These are phyloP conservation scores for Nicotiana noctiflora DNA, from an alignment of 257 asterid genomes.

Conservation along the genomic window DNA sequence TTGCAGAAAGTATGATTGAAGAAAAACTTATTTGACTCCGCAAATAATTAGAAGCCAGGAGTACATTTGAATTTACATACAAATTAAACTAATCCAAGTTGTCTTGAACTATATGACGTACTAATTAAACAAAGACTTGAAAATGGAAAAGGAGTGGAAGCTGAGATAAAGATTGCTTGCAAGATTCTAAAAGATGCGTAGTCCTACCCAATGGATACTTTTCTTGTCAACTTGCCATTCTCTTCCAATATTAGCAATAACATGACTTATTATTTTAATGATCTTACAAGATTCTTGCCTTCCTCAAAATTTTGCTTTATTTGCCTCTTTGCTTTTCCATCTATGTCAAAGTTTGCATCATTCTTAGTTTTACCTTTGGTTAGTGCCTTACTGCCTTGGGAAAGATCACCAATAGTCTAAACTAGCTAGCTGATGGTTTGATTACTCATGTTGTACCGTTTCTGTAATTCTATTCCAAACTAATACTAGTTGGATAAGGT, in stretches of 20 bases:
- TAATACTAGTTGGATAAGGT: too few relatives aligned
- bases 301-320: not conserved
- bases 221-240: conserved; percentile 34
- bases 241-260: conserved; percentile 8
- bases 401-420: not conserved
- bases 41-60: too few relatives aligned
- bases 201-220: conserved; percentile 33
- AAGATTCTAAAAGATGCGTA: conserved; percentile 16
- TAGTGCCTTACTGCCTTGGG: not conserved
- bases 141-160: not conserved
- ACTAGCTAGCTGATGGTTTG: too few relatives aligned
- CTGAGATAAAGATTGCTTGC: conserved; percentile 26
- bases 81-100: not conserved
- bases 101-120: not conserved
- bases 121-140: not conserved
- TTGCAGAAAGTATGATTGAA: too few relatives aligned
- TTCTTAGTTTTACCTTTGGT: not conserved
- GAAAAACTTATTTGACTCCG: too few relatives aligned
- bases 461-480: too few relatives aligned
- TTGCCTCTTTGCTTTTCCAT: not conserved
- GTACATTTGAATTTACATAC: too few relatives aligned
- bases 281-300: conserved; percentile 25
- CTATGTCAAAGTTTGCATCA: not conserved
- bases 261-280: not conserved
- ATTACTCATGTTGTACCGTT: too few relatives aligned